Evolutionary conservation across 768 basidiomycete species (phyloP), one percentile per base, ranked within the genome.

Genomic region (Mycena sanguinolenta): DNA sequence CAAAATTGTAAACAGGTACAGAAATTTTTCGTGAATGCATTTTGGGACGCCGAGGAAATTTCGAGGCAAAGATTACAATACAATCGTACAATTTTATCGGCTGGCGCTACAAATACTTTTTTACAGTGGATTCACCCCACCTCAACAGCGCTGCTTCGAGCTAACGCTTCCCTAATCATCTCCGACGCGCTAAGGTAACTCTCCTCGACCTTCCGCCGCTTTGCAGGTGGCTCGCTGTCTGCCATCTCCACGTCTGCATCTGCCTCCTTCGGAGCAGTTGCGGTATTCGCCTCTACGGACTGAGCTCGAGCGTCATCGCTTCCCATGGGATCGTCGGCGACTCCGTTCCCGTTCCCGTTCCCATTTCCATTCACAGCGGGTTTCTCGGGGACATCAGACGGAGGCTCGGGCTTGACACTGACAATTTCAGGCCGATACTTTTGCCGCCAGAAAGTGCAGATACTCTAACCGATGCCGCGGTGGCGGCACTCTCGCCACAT

Each of bases 401-500:
- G 23, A 27, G 49, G 36, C 54, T 60, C 53, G 14, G 58, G 36
- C 42, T 64, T 36, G 21, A n/a, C 32, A 21, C 13, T 49, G 44
- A 13, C 49, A 25, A 42, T 14, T 13, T 42, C 62, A 2, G 69
- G 64, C 12, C 60, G 36, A 28, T 70, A 73, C 38, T 86, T 85
- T 68, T 73, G n/a, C 80, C 16, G 87, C 88, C 13, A 87, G 76
- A 78, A 80, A 85, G 49, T 85, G 81, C 38, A 90, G 77, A 73
- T 90, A 90, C 23, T 82, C 79, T 8, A 90, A 73, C 64, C 87
- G 89, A 69, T 90, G 85, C 23, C 75, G 76, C n/a, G 82, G 78
- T 4, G 75, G 67, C 0, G 81, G 79, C 19, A 79, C 69, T 3
- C 79, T 80, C 52, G 86, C 83, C 1, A 85, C 71, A 64, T 89